These are phyloP conservation scores for Trichoderma erinaceum DNA, from an alignment of 495 filamentous ascomycete genomes.

Conservation along the genomic window DNA sequence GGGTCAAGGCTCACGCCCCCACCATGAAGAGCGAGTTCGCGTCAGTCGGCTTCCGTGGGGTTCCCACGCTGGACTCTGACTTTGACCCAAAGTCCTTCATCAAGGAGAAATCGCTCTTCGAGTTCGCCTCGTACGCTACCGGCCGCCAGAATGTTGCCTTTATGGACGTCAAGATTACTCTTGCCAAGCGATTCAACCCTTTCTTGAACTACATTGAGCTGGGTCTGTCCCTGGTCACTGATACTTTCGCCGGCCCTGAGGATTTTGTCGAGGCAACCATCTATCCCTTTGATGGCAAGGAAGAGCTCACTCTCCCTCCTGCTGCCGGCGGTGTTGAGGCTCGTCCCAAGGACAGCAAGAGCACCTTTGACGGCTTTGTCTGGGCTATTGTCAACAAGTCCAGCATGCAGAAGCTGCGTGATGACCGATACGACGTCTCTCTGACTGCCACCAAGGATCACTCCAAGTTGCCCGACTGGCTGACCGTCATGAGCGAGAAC, in stretches of 20 bases:
- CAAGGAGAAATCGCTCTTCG: slow-evolving; percentile 75
- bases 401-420: slow-evolving; percentile 78
- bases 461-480: slow-evolving; percentile 82
- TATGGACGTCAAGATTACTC: slow-evolving; percentile 71
- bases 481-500: slow-evolving; percentile 92
- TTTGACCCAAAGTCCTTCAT: slow-evolving; percentile 53
- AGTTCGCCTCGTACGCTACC: slow-evolving; percentile 86
- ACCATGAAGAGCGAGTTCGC: slow-evolving; percentile 76
- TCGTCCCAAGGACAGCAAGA: slow-evolving; percentile 57
- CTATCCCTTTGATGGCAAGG: slow-evolving; percentile 88
- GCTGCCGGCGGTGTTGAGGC: slow-evolving; percentile 51
- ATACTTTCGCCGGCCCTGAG: slow-evolving; percentile 57
- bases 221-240: slow-evolving; percentile 61
- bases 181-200: slow-evolving; percentile 89
- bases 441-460: slow-evolving; percentile 90
- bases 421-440: slow-evolving; percentile 90
- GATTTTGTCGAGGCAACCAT: slow-evolving; percentile 68
- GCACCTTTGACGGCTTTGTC: slow-evolving; percentile 82
- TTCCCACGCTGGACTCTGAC: slow-evolving; percentile 31
- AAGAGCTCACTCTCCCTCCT: slow-evolving; percentile 61
- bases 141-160: slow-evolving; percentile 92
- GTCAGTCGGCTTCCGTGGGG: slow-evolving; percentile 68
- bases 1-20: slow-evolving; percentile 69
- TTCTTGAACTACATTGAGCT: slow-evolving; percentile 62
- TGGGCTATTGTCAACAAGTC: slow-evolving; percentile 96